These are phyloP conservation scores for Claviceps fusiformis DNA, from an alignment of 2,329 filamentous ascomycete species.

Conservation along the genomic window DNA sequence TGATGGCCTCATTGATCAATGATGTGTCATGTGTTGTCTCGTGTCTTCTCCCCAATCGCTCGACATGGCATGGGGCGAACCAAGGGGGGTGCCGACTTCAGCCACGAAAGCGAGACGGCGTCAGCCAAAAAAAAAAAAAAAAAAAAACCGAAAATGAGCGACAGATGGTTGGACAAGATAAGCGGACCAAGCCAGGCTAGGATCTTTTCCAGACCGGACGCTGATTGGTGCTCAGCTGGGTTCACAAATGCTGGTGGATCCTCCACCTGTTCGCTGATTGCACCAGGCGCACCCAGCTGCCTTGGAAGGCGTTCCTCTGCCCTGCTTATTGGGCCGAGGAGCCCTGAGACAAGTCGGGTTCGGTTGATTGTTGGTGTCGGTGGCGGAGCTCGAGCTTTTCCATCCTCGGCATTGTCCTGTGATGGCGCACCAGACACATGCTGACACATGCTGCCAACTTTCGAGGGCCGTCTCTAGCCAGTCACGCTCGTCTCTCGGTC, in stretches of 20 bases:
- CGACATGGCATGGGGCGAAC: neutral
- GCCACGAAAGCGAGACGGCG: neutral
- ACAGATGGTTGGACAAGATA: neutral
- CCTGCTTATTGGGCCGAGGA: too few relatives aligned
- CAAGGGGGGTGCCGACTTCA: neutral
- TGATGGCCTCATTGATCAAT: neutral
- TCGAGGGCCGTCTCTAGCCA: too few relatives aligned
- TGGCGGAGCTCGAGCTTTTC: neutral
- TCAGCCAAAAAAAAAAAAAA: too few relatives aligned
- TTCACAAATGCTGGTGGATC: neutral
- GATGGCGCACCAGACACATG: too few relatives aligned
- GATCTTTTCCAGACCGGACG: neutral
- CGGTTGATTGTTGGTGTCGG: neutral
- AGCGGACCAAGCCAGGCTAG: neutral
- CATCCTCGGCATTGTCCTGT: too few relatives aligned
- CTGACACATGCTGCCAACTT: too few relatives aligned
- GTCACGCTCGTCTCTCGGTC: too few relatives aligned
- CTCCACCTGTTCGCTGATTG: neutral
- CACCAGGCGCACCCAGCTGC: neutral
- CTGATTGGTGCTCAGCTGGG: conserved; percentile 1
- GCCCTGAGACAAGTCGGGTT: neutral
- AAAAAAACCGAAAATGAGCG: neutral
- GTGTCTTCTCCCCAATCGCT: neutral
- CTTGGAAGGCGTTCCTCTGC: neutral
- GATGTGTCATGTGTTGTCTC: too few relatives aligned